A percentile compares a stretch with the other conserved stretches of the same genome.
Conservation (phyloP, 1,284 basidiomycete species). For the Pterulicium gracile region DNA sequence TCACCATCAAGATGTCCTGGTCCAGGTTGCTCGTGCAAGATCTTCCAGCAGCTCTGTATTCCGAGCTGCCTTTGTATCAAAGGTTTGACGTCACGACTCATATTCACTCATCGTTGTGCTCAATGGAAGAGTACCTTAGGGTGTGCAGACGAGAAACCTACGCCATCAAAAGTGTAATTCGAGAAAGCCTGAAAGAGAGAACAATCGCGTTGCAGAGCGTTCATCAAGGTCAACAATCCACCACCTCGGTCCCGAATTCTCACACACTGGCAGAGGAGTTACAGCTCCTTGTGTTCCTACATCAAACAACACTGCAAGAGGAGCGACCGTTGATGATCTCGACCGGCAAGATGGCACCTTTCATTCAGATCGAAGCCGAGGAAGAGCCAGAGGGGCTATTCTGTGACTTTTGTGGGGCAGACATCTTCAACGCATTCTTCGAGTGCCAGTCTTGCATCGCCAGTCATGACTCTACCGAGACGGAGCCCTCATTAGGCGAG, state of each 20-base stretch:
- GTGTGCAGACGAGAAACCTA: conserved; percentile 71
- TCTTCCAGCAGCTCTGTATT: conserved; percentile 43
- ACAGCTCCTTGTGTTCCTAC: neutral
- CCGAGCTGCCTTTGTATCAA: conserved; percentile 67
- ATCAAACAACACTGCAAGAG: neutral
- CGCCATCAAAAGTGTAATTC: conserved; percentile 53
- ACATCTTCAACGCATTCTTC: conserved; percentile 2
- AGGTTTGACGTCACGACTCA: conserved; percentile 33
- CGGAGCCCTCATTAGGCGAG: neutral
- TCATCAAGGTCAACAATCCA: no score
- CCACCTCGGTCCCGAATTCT: no score
- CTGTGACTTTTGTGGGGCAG: conserved; percentile 2
- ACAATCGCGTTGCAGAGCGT: neutral
- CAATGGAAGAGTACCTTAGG: conserved; percentile 25
- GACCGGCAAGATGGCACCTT: neutral
- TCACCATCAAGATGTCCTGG: conserved; percentile 73
- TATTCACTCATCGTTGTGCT: conserved; percentile 5
- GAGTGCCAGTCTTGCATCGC: neutral
- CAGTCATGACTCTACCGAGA: neutral
- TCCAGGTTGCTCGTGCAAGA: conserved; percentile 65
- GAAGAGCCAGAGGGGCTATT: no score
- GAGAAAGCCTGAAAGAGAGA: conserved; percentile 29
- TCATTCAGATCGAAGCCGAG: no score
- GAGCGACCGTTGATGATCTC: neutral
- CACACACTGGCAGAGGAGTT: no score